phyloP scores from a whole-genome alignment of 306 rosid species.

The Gleditsia sinensis region DNA sequence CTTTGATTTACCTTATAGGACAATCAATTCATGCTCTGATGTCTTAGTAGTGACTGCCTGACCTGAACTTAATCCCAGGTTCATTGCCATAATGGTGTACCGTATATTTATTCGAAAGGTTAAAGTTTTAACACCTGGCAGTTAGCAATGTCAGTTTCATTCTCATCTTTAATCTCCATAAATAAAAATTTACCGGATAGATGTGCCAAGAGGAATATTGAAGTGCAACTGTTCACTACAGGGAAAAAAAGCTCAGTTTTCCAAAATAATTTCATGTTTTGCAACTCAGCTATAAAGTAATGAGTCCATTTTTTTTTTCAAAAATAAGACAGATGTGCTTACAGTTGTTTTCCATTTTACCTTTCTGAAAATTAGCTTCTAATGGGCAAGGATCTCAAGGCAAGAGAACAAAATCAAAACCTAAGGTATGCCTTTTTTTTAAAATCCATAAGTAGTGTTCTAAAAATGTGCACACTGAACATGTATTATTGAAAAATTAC shows the following conservation, averaged over 20 bases:
- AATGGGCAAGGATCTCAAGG: constrained; percentile 89
- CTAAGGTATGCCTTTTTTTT: constrained; percentile 56
- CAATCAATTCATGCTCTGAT: background rate
- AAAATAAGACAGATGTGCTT: constrained; percentile 20
- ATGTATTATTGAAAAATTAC: constrained; percentile 15
- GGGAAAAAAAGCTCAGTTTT: background rate
- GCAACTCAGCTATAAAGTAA: background rate
- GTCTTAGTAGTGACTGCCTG: background rate
- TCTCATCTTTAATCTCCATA: background rate
- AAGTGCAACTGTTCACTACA: background rate
- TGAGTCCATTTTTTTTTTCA: too few species aligned
- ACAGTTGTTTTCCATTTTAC: constrained; percentile 37
- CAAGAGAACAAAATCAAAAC: constrained; percentile 62
- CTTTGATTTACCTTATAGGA: background rate
- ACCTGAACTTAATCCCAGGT: background rate
- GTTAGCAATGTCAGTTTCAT: background rate
- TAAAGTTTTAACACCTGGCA: background rate
- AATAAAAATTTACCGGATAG: background rate
- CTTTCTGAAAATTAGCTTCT: constrained; percentile 53
- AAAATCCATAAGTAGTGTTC: constrained; percentile 1
- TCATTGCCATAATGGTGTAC: constrained; percentile 20
- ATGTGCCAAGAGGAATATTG: background rate
- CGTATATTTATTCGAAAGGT: background rate
- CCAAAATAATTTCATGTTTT: background rate
- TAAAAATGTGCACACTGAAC: constrained; percentile 22